A percentile compares a stretch with the other conserved stretches of the same genome.
phyloP scores from a whole-genome alignment of 345 rosid genomes.

The Lepidium didymum region DNA sequence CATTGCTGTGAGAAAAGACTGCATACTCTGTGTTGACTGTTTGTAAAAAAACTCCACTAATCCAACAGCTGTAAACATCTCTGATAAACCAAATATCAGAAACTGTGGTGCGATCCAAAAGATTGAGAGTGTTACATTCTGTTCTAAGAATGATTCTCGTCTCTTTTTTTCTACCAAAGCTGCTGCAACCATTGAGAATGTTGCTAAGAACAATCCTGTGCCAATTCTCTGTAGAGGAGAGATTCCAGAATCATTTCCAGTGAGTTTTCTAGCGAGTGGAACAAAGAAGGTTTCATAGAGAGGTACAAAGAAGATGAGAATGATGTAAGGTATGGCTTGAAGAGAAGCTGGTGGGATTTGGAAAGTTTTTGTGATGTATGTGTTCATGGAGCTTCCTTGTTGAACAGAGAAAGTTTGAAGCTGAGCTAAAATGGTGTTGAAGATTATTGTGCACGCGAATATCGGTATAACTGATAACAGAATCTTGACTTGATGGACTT shows the following conservation, averaged over 20 bases:
- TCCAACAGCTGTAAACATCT: slow-evolving; percentile 72
- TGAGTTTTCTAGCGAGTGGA: slow-evolving; percentile 39
- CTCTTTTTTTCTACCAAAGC: slow-evolving; percentile 50
- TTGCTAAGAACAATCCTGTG: slow-evolving; percentile 42
- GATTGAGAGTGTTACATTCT: slow-evolving; percentile 32
- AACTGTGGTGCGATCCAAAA: slow-evolving; percentile 73
- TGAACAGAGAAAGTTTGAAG: slow-evolving; percentile 68
- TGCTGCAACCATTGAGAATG: slow-evolving; percentile 63
- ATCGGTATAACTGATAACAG: slow-evolving; percentile 46
- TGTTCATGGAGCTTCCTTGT: slow-evolving; percentile 54
- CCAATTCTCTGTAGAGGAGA: slow-evolving; percentile 55
- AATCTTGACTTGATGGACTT: slow-evolving; percentile 64
- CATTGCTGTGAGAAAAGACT: slow-evolving; percentile 55
- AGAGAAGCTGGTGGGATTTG: slow-evolving; percentile 55
- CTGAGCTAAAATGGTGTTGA: slow-evolving; percentile 61
- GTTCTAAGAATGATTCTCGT: slow-evolving; percentile 18
- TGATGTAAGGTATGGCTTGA: slow-evolving; percentile 49
- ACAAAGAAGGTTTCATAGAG: slow-evolving; percentile 40
- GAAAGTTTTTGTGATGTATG: slow-evolving; percentile 27
- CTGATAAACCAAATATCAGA: slow-evolving; percentile 52
- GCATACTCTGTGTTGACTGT: slow-evolving; percentile 57
- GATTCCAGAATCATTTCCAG: slow-evolving; percentile 39
- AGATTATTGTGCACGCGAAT: slow-evolving; percentile 49
- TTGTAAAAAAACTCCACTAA: slow-evolving; percentile 67
- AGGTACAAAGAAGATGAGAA: slow-evolving; percentile 49